These are phyloP conservation scores for Liquidambar formosana DNA, from an alignment of 164 flowering plant genomes.

Conservation along the genomic window DNA sequence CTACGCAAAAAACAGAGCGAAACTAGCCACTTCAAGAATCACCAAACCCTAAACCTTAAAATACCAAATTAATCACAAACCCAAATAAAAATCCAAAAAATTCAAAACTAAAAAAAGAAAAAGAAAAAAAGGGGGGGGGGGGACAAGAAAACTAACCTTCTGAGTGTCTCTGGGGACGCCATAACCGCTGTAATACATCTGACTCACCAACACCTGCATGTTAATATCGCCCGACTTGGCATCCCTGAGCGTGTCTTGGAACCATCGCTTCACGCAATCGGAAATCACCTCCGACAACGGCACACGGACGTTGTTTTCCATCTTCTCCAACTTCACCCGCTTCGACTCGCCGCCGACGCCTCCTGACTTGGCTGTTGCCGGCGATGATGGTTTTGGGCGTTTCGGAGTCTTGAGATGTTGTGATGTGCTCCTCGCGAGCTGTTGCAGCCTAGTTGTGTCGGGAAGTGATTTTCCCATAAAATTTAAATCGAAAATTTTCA, in stretches of 20 bases:
- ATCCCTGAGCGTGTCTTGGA: conserved; percentile 82
- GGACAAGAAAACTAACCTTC: conserved; percentile 42
- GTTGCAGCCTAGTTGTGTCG: conserved; percentile 13
- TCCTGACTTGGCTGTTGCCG: not conserved
- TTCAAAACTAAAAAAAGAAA: no score
- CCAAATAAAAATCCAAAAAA: not conserved
- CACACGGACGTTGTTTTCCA: conserved; percentile 12
- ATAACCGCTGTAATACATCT: conserved; percentile 94
- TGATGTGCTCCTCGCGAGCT: conserved; percentile 7
- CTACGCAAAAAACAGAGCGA: no score
- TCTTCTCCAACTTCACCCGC: conserved; percentile 8
- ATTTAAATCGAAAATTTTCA: not conserved
- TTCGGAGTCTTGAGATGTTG: not conserved
- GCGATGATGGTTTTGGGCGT: not conserved
- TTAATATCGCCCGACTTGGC: conserved; percentile 75
- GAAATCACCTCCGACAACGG: conserved; percentile 76
- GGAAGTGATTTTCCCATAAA: conserved; percentile 42
- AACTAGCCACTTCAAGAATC: not conserved
- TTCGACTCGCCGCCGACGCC: conserved; percentile 16
- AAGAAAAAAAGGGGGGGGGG: not conserved
- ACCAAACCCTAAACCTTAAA: not conserved
- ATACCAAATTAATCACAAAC: not conserved
- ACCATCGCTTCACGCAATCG: conserved; percentile 89
- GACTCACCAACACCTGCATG: conserved; percentile 93
- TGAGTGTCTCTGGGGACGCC: conserved; percentile 70